Evolutionary conservation across 768 basidiomycete genomes (phyloP), one percentile per base, ranked within the genome.

Genomic region (Phaffia australis): DNA sequence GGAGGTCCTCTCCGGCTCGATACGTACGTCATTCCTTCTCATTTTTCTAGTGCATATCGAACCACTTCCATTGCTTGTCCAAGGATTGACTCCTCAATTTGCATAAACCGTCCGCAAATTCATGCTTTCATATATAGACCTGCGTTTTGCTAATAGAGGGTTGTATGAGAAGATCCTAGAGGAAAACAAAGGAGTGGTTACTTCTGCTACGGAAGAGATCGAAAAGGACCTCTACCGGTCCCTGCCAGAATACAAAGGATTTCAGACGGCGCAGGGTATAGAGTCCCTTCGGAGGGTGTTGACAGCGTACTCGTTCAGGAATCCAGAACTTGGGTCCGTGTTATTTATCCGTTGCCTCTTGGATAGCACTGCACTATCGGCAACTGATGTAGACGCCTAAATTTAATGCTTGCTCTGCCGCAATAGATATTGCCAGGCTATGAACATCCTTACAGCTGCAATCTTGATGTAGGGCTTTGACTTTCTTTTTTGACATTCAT

Each of bases 381-480:
- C 23, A 19, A 4, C 56, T 18, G 6, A 7, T 14, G 5, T 8
- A 2, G 14, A 15, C 11, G 15, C 16, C 14, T 23, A 50, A 1
- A 6, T 25, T 46, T 25, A 1, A 35, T 27, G 35, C n/a, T n/a
- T 29, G 27, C 30, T 30, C 21, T 60, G 5, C 27, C 19, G n/a
- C 48, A 55, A 29, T 87, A 91, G 90, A n/a, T 93, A 93, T 76
- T 94, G 92, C 75, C 93, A 98, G 86, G 95, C 94, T 7, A 91
- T 99, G 89, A 99, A 99, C 75, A 94, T 99, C 58, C 82, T 98
- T 52, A 88, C 88, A 0, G 93, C 94, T 30, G 92, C 90, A n/a
- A 86, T 94, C 72, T 80, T 94, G 60, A 91, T 93, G 89, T 90
- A 72, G 70, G 83, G 75, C 35, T 42, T 42, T 11, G 11, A 42